These are phyloP conservation scores for Fusarium sp. DNA, from an alignment of 2,329 filamentous ascomycete species.

Conservation along the genomic window DNA sequence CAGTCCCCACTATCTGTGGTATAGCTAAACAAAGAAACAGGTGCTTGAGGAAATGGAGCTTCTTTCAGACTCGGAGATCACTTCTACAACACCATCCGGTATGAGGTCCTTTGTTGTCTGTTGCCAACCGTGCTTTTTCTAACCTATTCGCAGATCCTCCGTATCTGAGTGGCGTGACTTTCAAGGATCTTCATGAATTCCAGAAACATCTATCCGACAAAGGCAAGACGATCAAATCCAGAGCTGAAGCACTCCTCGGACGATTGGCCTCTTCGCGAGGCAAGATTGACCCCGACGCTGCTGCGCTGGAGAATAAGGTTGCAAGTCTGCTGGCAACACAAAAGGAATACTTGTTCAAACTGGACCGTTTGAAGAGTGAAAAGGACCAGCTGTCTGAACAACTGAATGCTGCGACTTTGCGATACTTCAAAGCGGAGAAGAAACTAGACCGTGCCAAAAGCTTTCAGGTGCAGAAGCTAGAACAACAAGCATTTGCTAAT, in stretches of 20 bases:
- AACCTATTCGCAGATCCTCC: conserved; percentile 57
- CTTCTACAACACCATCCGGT: conserved; percentile 41
- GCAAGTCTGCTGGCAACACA: conserved; percentile 80
- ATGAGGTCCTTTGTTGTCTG: conserved; percentile 5
- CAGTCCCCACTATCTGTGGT: not conserved
- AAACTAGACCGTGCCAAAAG: conserved; percentile 91
- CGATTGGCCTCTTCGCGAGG: conserved; percentile 62
- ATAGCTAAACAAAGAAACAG: conserved; percentile 49
- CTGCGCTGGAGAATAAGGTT: conserved; percentile 78
- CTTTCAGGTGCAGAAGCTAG: conserved; percentile 87
- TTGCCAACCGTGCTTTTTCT: conserved; percentile 11
- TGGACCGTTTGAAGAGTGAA: conserved; percentile 79
- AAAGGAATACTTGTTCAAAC: conserved; percentile 80
- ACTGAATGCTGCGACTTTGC: conserved; percentile 85
- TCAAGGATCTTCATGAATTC: conserved; percentile 76
- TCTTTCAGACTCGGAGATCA: conserved; percentile 59
- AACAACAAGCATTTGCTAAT: conserved; percentile 85
- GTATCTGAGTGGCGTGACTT: conserved; percentile 68
- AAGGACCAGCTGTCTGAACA: conserved; percentile 88
- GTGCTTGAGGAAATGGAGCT: conserved; percentile 72
- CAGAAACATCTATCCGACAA: conserved; percentile 82
- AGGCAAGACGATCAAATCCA: conserved; percentile 78
- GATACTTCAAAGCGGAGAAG: conserved; percentile 96
- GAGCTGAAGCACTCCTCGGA: conserved; percentile 75
- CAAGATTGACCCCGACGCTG: conserved; percentile 71